Percentiles rank a stretch among this genome's conserved stretches.
Evolutionary conservation across 768 basidiomycete genomes (phyloP).

Genomic region (Amanita fuliginea): DNA sequence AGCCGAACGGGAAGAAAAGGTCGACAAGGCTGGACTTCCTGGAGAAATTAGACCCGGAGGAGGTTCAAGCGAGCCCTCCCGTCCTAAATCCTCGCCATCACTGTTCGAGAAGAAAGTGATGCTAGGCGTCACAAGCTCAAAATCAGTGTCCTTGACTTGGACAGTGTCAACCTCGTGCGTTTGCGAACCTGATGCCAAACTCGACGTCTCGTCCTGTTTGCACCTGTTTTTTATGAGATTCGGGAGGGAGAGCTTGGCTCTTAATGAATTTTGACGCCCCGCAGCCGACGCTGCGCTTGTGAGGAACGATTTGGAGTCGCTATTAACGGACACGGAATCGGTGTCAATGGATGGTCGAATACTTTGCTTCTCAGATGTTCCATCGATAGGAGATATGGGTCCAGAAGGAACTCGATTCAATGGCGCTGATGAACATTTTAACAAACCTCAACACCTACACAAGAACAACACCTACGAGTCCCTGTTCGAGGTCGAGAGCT

Average conservation of each 20-base stretch:
- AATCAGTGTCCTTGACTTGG: slow-evolving; percentile 75
- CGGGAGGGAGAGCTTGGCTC: slow-evolving; percentile 59
- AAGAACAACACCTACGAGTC: background rate
- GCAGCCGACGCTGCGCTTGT: slow-evolving; percentile 27
- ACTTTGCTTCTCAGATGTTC: background rate
- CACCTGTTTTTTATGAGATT: slow-evolving; percentile 41
- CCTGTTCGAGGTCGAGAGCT: background rate
- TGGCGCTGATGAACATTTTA: background rate
- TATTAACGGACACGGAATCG: slow-evolving; percentile 19
- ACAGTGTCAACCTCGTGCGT: slow-evolving; percentile 39
- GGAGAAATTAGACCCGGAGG: slow-evolving; percentile 17
- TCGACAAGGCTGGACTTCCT: slow-evolving; percentile 34
- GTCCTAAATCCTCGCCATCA: slow-evolving; percentile 41
- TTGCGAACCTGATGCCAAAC: slow-evolving; percentile 13
- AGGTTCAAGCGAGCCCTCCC: slow-evolving; percentile 23
- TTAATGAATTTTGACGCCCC: slow-evolving; percentile 31
- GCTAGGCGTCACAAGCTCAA: slow-evolving; percentile 64
- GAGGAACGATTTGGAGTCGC: slow-evolving; percentile 21
- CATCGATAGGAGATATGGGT: slow-evolving; percentile 6
- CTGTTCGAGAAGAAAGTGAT: slow-evolving; percentile 30
- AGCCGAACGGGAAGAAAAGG: slow-evolving; percentile 5
- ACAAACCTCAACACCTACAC: background rate
- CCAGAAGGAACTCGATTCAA: slow-evolving; percentile 5
- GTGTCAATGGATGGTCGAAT: slow-evolving; percentile 13
- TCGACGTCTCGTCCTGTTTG: slow-evolving; percentile 24